Conservation (phyloP, 495 filamentous ascomycete genomes). For the Daldinia bambusicola region DNA sequence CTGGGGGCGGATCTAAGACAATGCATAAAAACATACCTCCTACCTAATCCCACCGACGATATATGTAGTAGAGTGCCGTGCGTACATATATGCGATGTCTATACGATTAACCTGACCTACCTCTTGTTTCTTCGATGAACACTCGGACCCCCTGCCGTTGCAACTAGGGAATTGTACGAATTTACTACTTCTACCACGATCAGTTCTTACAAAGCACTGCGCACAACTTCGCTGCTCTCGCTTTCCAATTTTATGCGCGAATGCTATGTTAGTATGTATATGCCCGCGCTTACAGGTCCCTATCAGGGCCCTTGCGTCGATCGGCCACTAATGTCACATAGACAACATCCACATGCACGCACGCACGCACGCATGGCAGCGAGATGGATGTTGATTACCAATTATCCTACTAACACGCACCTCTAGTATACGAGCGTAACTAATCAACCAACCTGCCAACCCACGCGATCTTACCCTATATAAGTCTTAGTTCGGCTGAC, state of each 20-base stretch:
- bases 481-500: not conserved
- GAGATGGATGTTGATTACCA: not conserved
- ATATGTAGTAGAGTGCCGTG: not conserved
- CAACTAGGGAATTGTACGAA: not conserved
- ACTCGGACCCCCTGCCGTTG: no score
- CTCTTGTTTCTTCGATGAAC: no score
- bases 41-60: not conserved
- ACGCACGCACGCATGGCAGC: not conserved
- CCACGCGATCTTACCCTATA: no score
- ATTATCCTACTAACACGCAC: not conserved
- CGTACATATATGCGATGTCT: not conserved
- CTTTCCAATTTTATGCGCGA: conserved; percentile 29
- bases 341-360: no score
- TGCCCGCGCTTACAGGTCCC: conserved; percentile 10
- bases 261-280: conserved; percentile 11
- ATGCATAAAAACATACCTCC: conserved; percentile 1
- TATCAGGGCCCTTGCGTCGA: conserved; percentile 14
- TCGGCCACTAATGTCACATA: conserved; percentile 3
- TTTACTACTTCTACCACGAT: not conserved
- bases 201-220: not conserved
- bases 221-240: conserved; percentile 17
- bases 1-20: conserved; percentile 1
- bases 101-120: not conserved
- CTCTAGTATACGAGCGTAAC: not conserved
- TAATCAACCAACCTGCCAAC: no score